Conservation (phyloP, 2,329 filamentous ascomycete genomes). For the Trichoderma afroharzianum region DNA sequence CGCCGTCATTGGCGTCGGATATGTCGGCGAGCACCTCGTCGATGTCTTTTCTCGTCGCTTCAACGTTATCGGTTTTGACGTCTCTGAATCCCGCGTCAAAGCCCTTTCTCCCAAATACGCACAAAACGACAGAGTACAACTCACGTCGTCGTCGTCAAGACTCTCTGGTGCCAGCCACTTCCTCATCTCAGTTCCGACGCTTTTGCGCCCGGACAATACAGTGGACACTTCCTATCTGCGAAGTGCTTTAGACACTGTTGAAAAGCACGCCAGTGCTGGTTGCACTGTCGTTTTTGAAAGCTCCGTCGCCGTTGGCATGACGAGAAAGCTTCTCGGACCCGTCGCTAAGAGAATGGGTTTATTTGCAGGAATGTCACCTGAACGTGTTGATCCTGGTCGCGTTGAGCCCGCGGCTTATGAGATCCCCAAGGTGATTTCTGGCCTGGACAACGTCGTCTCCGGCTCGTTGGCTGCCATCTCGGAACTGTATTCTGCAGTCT, state of each 20-base stretch:
- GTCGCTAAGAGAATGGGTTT: conserved; percentile 41
- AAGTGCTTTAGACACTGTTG: conserved; percentile 42
- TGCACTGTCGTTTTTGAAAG: conserved; percentile 51
- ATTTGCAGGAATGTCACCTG: conserved; percentile 49
- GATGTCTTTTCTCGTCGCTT: conserved; percentile 39
- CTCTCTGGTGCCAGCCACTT: conserved; percentile 47
- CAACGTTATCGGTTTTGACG: conserved; percentile 46
- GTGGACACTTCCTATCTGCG: conserved; percentile 47
- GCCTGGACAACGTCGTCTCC: conserved; percentile 44
- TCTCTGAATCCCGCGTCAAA: conserved; percentile 39
- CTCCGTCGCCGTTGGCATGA: conserved; percentile 54
- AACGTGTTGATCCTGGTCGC: conserved; percentile 52
- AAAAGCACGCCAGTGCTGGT: conserved; percentile 39
- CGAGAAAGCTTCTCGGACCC: conserved; percentile 45
- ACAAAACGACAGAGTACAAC: conserved; percentile 29
- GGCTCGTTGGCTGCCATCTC: conserved; percentile 43
- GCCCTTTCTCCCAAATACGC: conserved; percentile 31
- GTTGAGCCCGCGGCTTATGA: conserved; percentile 35
- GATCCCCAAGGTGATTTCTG: conserved; percentile 54
- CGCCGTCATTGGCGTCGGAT: conserved; percentile 51
- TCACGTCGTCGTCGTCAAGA: conserved; percentile 38
- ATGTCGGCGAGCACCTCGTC: conserved; percentile 50
- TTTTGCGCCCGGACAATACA: conserved; percentile 43
- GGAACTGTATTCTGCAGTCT: conserved; percentile 44
- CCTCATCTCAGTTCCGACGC: conserved; percentile 52